Conservation (phyloP, 192 early-diverging fungal species). For the Gamsiella multidivaricata region DNA sequence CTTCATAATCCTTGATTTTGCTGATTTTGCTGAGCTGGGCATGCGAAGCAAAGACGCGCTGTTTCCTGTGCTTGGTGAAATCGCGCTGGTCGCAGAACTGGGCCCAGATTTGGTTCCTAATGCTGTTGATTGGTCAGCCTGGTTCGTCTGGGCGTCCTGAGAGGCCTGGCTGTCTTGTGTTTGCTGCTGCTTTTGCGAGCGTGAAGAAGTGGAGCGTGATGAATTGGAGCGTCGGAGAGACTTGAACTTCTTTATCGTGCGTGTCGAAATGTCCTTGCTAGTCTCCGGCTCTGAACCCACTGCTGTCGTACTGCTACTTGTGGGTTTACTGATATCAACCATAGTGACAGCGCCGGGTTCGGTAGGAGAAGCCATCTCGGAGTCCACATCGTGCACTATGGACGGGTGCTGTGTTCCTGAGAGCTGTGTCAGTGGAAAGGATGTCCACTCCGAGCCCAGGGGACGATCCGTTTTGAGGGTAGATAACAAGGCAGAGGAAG, state of each 20-base stretch:
- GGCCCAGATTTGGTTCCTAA: neutral
- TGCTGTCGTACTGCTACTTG: neutral
- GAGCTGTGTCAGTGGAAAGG: neutral
- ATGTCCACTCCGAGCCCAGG: neutral
- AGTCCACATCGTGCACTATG: neutral
- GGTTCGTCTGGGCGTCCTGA: neutral
- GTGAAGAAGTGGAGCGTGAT: too few relatives aligned
- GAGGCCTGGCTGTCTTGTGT: neutral
- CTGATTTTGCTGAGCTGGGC: neutral
- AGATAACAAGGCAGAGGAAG: slow-evolving; percentile 26
- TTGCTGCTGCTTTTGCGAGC: too few relatives aligned
- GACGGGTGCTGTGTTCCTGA: neutral
- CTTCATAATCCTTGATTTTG: slow-evolving; percentile 41
- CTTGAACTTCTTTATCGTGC: slow-evolving; percentile 45
- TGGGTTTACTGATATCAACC: neutral
- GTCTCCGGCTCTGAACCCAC: neutral
- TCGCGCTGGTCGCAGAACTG: neutral
- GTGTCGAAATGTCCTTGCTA: slow-evolving; percentile 9
- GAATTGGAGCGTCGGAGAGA: slow-evolving; percentile 37
- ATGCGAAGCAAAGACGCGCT: neutral
- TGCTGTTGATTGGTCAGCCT: neutral
- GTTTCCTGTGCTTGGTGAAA: neutral
- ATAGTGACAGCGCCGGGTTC: neutral
- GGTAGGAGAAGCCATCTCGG: slow-evolving; percentile 32
- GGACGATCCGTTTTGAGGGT: neutral